Evolutionary conservation across 208 protist genomes (phyloP), one percentile per base, ranked within the genome.

Genomic region (Acanthamoeba rhysodes): DNA sequence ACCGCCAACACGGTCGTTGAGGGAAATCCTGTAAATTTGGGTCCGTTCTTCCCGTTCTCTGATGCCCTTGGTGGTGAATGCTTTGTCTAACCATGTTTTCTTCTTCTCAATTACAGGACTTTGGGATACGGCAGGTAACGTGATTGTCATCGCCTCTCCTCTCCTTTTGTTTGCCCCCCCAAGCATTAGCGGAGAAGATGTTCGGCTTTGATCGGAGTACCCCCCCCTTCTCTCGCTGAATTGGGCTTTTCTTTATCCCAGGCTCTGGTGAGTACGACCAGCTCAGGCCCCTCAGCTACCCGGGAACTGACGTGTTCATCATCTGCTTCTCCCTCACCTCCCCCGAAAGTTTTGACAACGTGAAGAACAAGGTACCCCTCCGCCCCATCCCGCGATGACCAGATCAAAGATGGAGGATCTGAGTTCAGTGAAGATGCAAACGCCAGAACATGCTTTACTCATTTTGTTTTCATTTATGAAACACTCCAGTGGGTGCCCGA

Each of bases 201-300:
- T 62, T 62, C 55, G 22, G 6, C 22, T 82, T 27, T 27, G 22
- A 62, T 62, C 20, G 57, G 57, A 27, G 57, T 59, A 62, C 29
- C 4, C 24, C 34, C n/a, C 41, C n/a, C 55, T 84, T 10, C 14
- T n/a, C 37, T 59, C 55, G 41, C 29, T 59, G 37, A 53, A 78
- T 48, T 57, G 32, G 7, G 41, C 9, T 34, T 53, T 80, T 32
- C 29, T 50, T 50, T 24, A n/a, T 24, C 59, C 24, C 80, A 91
- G 97, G 96, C 45, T 95, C 95, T 37, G 97, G 97, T 29, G 97
- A 98, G 48, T 98, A 98, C 80, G 97, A 98, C 64, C 66, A 88
- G 64, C 92, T 98, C 57, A 76, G 97, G 70, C 96, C 97, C 68
- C 90, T 98, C 4, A 96, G 76, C 48, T 98, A 98, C 87, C 95